These are phyloP conservation scores for Thermoascus crustaceus DNA, from an alignment of 2,329 filamentous ascomycete genomes.

Conservation along the genomic window DNA sequence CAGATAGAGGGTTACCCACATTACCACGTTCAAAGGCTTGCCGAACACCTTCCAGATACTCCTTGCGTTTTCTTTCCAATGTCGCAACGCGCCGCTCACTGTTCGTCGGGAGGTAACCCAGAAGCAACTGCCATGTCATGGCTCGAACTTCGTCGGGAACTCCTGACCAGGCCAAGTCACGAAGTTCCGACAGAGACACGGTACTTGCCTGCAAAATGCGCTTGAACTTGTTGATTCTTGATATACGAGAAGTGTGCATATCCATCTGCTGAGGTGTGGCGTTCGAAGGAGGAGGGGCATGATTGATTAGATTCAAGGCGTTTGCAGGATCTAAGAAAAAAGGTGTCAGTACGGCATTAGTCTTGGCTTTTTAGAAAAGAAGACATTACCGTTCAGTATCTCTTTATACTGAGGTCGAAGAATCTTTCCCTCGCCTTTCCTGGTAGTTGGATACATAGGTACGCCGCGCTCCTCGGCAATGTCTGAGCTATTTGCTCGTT, in stretches of 20 bases:
- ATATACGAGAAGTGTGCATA: conserved; percentile 76
- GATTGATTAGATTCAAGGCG: conserved; percentile 85
- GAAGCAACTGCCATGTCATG: conserved; percentile 96
- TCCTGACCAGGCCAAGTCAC: conserved; percentile 85
- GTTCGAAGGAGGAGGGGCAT: conserved; percentile 64
- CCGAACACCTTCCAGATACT: conserved; percentile 85
- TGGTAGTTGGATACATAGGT: conserved; percentile 75
- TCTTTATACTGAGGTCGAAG: conserved; percentile 96
- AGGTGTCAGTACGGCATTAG: too few species aligned
- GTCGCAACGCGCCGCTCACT: conserved; percentile 85
- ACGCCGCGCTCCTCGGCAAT: conserved; percentile 84
- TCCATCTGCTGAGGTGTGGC: conserved; percentile 78
- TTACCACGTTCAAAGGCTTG: conserved; percentile 54
- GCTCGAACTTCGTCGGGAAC: conserved; percentile 90
- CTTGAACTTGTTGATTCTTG: conserved; percentile 98
- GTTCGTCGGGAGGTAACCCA: conserved; percentile 94
- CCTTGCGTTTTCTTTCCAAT: conserved; percentile 87
- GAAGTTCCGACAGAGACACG: conserved; percentile 74
- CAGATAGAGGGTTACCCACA: conserved; percentile 27
- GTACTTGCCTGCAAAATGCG: conserved; percentile 86
- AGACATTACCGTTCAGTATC: conserved; percentile 59
- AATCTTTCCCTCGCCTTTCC: conserved; percentile 90
- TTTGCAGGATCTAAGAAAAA: conserved; percentile 63
- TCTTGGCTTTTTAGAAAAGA: not conserved
- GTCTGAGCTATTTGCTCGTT: conserved; percentile 78